phyloP scores from a whole-genome alignment of 768 basidiomycete genomes.

The Lactarius pseudohatsudake region DNA sequence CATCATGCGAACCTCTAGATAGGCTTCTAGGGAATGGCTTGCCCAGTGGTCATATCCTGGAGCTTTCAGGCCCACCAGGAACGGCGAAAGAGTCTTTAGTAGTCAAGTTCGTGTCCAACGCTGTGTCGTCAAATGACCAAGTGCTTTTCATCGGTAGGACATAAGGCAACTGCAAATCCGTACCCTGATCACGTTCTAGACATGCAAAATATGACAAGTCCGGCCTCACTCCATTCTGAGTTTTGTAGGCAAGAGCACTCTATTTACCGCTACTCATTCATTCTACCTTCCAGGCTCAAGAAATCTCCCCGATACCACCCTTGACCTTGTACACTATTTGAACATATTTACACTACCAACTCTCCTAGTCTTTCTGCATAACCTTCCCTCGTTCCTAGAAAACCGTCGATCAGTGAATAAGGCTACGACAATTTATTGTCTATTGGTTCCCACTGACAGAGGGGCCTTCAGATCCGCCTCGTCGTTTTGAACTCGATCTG shows the following conservation, averaged over 20 bases:
- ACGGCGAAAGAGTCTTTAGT: conserved; percentile 60
- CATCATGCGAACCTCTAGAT: conserved; percentile 53
- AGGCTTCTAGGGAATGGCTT: conserved; percentile 64
- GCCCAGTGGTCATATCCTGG: conserved; percentile 58
- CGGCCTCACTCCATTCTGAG: conserved; percentile 36
- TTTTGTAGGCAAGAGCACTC: conserved; percentile 28
- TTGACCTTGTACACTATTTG: conserved; percentile 41
- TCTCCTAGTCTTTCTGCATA: conserved; percentile 58
- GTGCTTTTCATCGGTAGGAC: conserved; percentile 64
- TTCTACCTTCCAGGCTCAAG: conserved; percentile 28
- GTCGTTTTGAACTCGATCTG: conserved; percentile 68
- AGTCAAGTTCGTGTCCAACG: conserved; percentile 48
- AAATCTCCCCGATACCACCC: conserved; percentile 27
- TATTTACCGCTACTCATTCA: not conserved
- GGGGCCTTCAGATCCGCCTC: conserved; percentile 48
- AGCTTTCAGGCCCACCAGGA: conserved; percentile 77
- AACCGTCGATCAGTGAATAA: conserved; percentile 45
- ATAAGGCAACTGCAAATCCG: not conserved
- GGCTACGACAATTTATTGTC: not conserved
- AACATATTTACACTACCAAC: conserved; percentile 50
- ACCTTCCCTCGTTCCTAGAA: conserved; percentile 48
- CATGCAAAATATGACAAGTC: conserved; percentile 49
- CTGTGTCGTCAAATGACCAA: conserved; percentile 48
- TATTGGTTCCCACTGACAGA: not conserved
- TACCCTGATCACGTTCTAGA: conserved; percentile 37